A percentile compares a stretch with the other conserved stretches of the same genome.
These are phyloP conservation scores for Monosporascus sp. DNA, from an alignment of 2,329 filamentous ascomycete species.

Conservation along the genomic window DNA sequence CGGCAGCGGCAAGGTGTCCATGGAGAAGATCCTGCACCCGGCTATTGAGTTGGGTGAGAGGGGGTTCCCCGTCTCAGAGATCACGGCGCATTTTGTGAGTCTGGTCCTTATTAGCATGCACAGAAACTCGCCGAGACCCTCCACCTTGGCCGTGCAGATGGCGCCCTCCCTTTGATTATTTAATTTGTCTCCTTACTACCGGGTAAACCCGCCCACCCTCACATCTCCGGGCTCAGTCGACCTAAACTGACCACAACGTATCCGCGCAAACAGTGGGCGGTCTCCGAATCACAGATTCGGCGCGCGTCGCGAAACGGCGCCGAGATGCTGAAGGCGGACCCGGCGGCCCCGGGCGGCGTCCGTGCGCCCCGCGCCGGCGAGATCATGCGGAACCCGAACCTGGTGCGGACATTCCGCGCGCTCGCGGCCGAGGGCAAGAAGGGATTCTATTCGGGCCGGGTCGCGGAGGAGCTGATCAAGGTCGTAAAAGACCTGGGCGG, in stretches of 20 bases:
- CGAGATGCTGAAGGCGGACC: conserved; percentile 82
- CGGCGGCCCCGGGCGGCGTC: conserved; percentile 60
- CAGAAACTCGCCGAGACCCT: no score
- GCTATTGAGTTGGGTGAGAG: conserved; percentile 82
- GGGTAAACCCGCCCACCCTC: no score
- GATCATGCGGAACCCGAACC: conserved; percentile 77
- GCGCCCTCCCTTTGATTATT: no score
- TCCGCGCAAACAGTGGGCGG: conserved; percentile 57
- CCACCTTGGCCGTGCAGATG: no score
- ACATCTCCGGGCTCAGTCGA: no score
- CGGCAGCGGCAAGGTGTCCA: conserved; percentile 74
- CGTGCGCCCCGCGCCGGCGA: conserved; percentile 76
- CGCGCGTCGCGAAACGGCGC: conserved; percentile 76
- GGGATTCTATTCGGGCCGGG: conserved; percentile 83
- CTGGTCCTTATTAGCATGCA: no score
- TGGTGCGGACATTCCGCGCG: conserved; percentile 75
- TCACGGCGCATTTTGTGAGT: conserved; percentile 64
- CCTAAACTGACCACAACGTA: not conserved
- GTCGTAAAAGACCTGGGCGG: conserved; percentile 74
- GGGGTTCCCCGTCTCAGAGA: conserved; percentile 83
- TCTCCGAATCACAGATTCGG: conserved; percentile 57
- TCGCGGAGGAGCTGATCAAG: conserved; percentile 76
- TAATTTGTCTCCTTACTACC: no score
- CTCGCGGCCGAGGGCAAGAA: conserved; percentile 77
- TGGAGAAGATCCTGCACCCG: conserved; percentile 74